Base-by-base conservation (phyloP, 352 stramenopile genomes). In the Salisapilia sapeloensis region DNA sequence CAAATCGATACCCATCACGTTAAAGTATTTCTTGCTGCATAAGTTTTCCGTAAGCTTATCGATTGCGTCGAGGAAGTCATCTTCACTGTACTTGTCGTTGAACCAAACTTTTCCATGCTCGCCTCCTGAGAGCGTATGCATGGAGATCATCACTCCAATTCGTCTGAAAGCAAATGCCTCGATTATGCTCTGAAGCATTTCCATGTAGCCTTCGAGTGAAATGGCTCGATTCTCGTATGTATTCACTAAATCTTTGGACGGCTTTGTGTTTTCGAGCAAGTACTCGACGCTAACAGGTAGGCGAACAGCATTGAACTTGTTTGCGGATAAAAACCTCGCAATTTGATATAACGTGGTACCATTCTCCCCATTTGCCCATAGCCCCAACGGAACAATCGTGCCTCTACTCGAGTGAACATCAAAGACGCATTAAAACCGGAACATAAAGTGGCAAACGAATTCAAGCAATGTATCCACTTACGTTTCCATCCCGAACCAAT, bases 271-370 rank as follows among this genome's bases (percentile, higher is more conserved):
- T 2, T 51, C 56, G 12, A 85, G 38, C 27, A 85, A 64, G 46
- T 47, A 70, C 13, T 50, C 30, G 5, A 50, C 55, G 48, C 72
- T 80, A 12, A 85, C 55, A 5, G 69, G 69, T n/a, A 85, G 33
- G 1, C 69, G 65, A 7, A 84, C 60, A 11, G 60, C 52, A 24
- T 84, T 84, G 44, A 78, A 84, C n/a, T 82, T 78, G 62, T 84
- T 78, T 25, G 54, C 32, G 0, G 60, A 29, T 16, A 85, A 39
- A 37, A 82, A 85, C n/a, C 52, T 41, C n/a, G 65, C 60, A 15
- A 85, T 55, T 42, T 78, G 55, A 44, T 79, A 85, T 48, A 63
- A n/a, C 15, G 58, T 79, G 7, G 50, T 79, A 29, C 63, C 67
- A 28, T 76, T 76, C 19, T 60, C 16, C 10, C 46, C 45, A 34